phyloP scores from a whole-genome alignment of 805 yeast species.

The Kodamaea kaohsiungensis region DNA sequence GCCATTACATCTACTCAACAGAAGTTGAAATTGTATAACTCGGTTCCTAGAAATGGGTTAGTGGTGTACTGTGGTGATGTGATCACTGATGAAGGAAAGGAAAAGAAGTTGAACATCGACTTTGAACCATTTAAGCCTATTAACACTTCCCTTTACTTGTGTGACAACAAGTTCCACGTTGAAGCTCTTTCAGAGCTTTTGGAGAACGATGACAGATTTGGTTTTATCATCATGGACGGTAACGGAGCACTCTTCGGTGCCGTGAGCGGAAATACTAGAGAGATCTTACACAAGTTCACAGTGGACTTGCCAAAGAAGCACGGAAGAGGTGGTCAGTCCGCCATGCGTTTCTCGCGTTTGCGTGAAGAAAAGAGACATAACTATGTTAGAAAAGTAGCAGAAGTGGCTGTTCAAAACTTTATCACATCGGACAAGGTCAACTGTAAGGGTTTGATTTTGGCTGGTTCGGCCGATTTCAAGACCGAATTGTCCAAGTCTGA shows the following conservation, averaged over 20 bases:
- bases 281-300: slow-evolving; percentile 88
- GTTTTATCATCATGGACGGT: slow-evolving; percentile 99
- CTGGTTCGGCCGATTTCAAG: slow-evolving; percentile 99
- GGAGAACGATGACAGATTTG: slow-evolving; percentile 94
- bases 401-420: slow-evolving; percentile 96
- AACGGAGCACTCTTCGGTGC: slow-evolving; percentile 96
- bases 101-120: slow-evolving; percentile 93
- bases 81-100: slow-evolving; percentile 94
- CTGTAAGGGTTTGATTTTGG: slow-evolving; percentile 91
- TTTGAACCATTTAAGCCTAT: slow-evolving; percentile 99
- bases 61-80: slow-evolving; percentile 99
- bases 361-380: slow-evolving; percentile 99
- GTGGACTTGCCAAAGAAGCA: slow-evolving; percentile 99
- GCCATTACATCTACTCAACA: slow-evolving; percentile 99
- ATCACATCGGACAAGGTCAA: slow-evolving; percentile 93
- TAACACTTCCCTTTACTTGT: slow-evolving; percentile 89
- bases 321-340: slow-evolving; percentile 99
- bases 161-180: slow-evolving; percentile 98
- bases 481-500: slow-evolving; percentile 92
- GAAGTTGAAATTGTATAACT: slow-evolving; percentile 84
- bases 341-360: slow-evolving; percentile 96
- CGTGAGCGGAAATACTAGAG: slow-evolving; percentile 95
- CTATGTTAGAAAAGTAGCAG: slow-evolving; percentile 97
- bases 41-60: slow-evolving; percentile 92
- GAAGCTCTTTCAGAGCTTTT: slow-evolving; percentile 93